Evolutionary conservation across 2,329 filamentous ascomycete species (phyloP).

Genomic region (Monascus ruber): DNA sequence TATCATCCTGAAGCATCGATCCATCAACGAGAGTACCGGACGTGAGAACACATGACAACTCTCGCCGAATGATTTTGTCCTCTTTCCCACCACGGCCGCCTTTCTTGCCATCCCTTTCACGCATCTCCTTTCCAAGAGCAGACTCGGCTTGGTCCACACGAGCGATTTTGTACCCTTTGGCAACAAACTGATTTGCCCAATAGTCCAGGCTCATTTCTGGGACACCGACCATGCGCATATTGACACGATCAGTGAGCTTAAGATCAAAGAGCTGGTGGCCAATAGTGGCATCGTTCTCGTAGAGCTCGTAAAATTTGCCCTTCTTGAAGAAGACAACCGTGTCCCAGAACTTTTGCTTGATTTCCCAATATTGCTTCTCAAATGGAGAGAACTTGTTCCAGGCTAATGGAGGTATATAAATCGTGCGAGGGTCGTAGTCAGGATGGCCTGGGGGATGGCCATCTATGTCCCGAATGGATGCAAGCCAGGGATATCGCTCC

Average conservation of each 20-base stretch:
- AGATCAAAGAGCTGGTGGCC: constrained; percentile 95
- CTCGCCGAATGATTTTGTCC: constrained; percentile 86
- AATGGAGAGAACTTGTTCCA: constrained; percentile 83
- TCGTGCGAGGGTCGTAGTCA: constrained; percentile 79
- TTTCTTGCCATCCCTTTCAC: constrained; percentile 60
- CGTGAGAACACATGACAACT: constrained; percentile 83
- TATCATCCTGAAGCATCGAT: constrained; percentile 94
- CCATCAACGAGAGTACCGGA: constrained; percentile 89
- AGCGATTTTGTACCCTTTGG: constrained; percentile 95
- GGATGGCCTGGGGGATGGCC: constrained; percentile 65
- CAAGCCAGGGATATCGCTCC: constrained; percentile 81
- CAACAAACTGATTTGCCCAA: constrained; percentile 97
- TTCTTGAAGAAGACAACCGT: constrained; percentile 99
- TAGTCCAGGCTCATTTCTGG: constrained; percentile 90
- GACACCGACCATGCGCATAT: constrained; percentile 99
- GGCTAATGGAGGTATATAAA: constrained; percentile 76
- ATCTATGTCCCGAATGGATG: constrained; percentile 73
- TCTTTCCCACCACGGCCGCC: constrained; percentile 54
- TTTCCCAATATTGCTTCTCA: constrained; percentile 98
- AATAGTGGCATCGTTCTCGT: constrained; percentile 93
- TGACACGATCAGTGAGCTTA: constrained; percentile 94
- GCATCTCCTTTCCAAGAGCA: constrained; percentile 93
- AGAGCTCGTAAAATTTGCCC: constrained; percentile 97
- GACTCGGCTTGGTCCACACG: constrained; percentile 95
- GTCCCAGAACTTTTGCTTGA: constrained; percentile 96